Evolutionary conservation across 2,329 filamentous ascomycete species (phyloP).

Genomic region (Paraphaeosphaeria sporulosa): DNA sequence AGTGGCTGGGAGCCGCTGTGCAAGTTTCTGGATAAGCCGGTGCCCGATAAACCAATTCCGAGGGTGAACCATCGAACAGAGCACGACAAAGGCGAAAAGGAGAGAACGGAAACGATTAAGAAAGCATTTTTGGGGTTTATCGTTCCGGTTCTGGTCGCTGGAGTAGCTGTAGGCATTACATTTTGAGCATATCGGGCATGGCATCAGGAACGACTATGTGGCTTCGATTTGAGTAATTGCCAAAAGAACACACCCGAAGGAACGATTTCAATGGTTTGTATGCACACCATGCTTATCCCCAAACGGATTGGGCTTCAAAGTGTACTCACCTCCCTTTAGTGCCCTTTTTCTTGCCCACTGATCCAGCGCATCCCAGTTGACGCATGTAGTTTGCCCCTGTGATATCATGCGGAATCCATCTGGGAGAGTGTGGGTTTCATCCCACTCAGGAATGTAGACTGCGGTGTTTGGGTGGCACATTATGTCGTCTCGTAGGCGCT

Average conservation of each 20-base stretch:
- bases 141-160: no score
- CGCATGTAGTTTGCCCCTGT: constrained; percentile 7
- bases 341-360: constrained; percentile 12
- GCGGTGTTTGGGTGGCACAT: constrained; percentile 13
- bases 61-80: background rate
- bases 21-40: no score
- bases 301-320: constrained; percentile 6
- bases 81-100: no score
- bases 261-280: background rate
- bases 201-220: no score
- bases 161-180: no score
- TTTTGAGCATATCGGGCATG: no score
- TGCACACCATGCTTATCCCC: background rate
- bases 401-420: constrained; percentile 10
- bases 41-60: no score
- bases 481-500: constrained; percentile 11
- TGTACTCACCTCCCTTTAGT: constrained; percentile 6
- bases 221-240: no score
- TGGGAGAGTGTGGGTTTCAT: background rate
- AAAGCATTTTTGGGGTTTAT: no score
- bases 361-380: constrained; percentile 10
- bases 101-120: no score
- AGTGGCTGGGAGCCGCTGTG: no score
- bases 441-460: constrained; percentile 12
- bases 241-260: no score